These are phyloP conservation scores for Pisolithus albus DNA, from an alignment of 768 basidiomycete species.

Conservation along the genomic window DNA sequence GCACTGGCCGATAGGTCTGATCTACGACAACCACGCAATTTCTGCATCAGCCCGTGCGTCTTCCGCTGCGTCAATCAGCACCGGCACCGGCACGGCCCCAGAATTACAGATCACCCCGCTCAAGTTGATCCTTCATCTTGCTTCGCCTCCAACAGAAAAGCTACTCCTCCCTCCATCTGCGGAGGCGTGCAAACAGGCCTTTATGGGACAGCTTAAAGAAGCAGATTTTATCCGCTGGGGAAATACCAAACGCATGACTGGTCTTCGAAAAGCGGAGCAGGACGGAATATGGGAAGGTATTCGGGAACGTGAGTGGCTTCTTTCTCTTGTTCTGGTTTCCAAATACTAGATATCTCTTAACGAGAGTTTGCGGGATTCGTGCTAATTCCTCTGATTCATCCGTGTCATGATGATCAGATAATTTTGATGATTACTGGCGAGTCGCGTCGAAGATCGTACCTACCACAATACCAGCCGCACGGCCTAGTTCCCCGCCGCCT, in stretches of 20 bases:
- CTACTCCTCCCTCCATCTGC: slow-evolving; percentile 72
- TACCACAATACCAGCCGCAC: slow-evolving; percentile 50
- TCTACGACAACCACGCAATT: slow-evolving; percentile 81
- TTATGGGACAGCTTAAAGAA: slow-evolving; percentile 94
- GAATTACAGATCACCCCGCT: slow-evolving; percentile 46
- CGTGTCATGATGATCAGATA: slow-evolving; percentile 50
- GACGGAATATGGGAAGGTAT: slow-evolving; percentile 98
- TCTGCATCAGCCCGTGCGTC: slow-evolving; percentile 39
- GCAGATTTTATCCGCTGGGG: slow-evolving; percentile 98
- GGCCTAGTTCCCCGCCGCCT: slow-evolving; percentile 49
- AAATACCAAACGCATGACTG: slow-evolving; percentile 89
- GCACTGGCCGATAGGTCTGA: slow-evolving; percentile 97
- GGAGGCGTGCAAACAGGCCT: slow-evolving; percentile 88
- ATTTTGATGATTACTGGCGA: slow-evolving; percentile 92
- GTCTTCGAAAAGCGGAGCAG: slow-evolving; percentile 84
- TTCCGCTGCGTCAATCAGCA: slow-evolving; percentile 23
- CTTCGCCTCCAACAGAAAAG: slow-evolving; percentile 81
- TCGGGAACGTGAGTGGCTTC: slow-evolving; percentile 70
- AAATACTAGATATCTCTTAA: neutral
- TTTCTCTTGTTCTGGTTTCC: slow-evolving; percentile 1
- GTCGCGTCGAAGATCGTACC: slow-evolving; percentile 92
- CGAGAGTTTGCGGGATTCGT: slow-evolving; percentile 6
- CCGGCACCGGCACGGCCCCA: slow-evolving; percentile 33
- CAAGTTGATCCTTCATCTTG: slow-evolving; percentile 80
- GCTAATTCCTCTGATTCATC: slow-evolving; percentile 16